These are phyloP conservation scores for Pleurotus djamor DNA, from an alignment of 768 basidiomycete genomes.

Conservation along the genomic window DNA sequence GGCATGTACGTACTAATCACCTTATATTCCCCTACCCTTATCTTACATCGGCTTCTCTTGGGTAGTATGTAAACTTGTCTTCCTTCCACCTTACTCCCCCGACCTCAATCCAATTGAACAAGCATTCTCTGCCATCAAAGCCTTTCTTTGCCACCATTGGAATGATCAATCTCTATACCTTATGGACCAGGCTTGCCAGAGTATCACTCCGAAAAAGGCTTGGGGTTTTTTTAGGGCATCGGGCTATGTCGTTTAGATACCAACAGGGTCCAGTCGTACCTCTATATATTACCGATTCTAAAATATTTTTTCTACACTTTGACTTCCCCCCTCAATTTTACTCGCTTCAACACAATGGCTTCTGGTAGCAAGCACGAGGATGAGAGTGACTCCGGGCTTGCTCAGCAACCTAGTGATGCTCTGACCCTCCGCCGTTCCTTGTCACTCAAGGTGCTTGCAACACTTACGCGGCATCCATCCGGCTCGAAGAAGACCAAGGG, in stretches of 20 bases:
- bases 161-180: not conserved
- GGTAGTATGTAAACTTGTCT: conserved; percentile 10
- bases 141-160: conserved; percentile 15
- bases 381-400: not conserved
- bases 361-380: not conserved
- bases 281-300: too few relatives aligned
- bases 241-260: conserved; percentile 11
- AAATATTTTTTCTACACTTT: too few relatives aligned
- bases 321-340: too few relatives aligned
- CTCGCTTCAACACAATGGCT: not conserved
- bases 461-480: not conserved
- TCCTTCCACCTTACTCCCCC: conserved; percentile 29
- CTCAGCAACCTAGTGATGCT: not conserved
- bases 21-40: not conserved
- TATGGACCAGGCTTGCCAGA: conserved; percentile 10
- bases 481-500: too few relatives aligned
- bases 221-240: conserved; percentile 12
- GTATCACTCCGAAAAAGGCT: conserved; percentile 14
- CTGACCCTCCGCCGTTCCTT: not conserved
- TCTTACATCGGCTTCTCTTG: not conserved
- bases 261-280: too few relatives aligned
- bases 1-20: conserved; percentile 11
- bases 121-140: conserved; percentile 25
- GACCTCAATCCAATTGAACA: conserved; percentile 33
- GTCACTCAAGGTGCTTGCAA: not conserved